Base-by-base conservation (phyloP, 2,329 filamentous ascomycete species). In the Calonectria crousiana region DNA sequence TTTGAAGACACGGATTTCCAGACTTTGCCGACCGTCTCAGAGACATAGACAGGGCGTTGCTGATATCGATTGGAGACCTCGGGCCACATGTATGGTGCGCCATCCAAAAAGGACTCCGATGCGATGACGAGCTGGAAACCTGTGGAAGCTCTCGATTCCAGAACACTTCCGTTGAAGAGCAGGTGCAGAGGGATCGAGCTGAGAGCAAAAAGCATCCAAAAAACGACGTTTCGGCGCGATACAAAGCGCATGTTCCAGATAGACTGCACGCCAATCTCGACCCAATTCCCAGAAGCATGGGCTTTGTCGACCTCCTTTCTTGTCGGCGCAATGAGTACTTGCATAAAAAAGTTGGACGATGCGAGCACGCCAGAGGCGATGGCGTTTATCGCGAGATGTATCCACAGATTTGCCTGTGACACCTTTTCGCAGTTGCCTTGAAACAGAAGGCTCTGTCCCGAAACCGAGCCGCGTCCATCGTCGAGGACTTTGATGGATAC, bases 321-420 rank as follows among this genome's bases (percentile, higher is more conserved):
- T 0, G 87, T 90, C 0, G 90, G 89, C 0, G 89, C 85, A 16
- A 82, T 85, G 16, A 91, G 79, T 26, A 86, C 83, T 73, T 91
- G 89, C 87, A 90, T 90, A 70, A 84, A 86, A 73, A 88, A 89
- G 77, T 89, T 89, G 49, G 86, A 87, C 6, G 87, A 87, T 2
- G 84, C 83, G 0, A 90, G 83, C 20, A 90, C 72, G 1, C 84
- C 69, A 0, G 87, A 89, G 36, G 85, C 85, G 38, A 89, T 80
- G 1, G 84, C 71, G 79, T 90, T 90, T 78, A 91, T 86, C 3
- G 85, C 71, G 32, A 90, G 77, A 79, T 90, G 88, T 0, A 88
- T 71, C 38, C 76, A 74, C 0, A 81, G 58, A 71, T 81, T 79
- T 38, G 76, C n/a, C 5, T 41, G 23, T 9, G 58, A 47, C 6